phyloP scores from a whole-genome alignment of 73 alveolate species.

The Paramecium sexaurelia region DNA sequence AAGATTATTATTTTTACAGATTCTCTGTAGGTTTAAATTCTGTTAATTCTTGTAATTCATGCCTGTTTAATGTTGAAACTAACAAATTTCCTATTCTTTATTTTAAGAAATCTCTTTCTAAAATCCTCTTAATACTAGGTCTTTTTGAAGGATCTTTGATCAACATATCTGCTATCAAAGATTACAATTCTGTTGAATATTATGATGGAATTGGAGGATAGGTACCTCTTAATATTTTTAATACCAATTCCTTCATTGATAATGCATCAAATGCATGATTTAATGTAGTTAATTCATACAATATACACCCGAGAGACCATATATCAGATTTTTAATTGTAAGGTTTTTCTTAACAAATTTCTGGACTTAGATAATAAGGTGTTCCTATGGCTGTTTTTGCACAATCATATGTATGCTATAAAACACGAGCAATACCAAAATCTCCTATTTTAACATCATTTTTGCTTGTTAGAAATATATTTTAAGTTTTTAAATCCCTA shows the following conservation, averaged over 20 bases:
- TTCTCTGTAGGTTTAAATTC: slow-evolving; percentile 10
- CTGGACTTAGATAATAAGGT: slow-evolving; percentile 99
- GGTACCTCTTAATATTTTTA: slow-evolving; percentile 87
- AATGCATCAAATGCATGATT: slow-evolving; percentile 99
- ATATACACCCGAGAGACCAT: slow-evolving; percentile 99
- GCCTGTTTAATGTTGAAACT: slow-evolving; percentile 30
- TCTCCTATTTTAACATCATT: slow-evolving; percentile 96
- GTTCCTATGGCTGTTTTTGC: slow-evolving; percentile 99
- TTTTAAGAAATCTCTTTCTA: slow-evolving; percentile 82
- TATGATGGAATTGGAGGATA: slow-evolving; percentile 83
- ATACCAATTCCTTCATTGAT: slow-evolving; percentile 90
- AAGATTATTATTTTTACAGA: not conserved
- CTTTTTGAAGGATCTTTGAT: slow-evolving; percentile 85
- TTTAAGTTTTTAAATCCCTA: slow-evolving; percentile 97
- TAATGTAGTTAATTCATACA: slow-evolving; percentile 97
- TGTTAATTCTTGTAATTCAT: slow-evolving; percentile 37
- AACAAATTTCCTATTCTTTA: slow-evolving; percentile 39
- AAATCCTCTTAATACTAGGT: slow-evolving; percentile 83
- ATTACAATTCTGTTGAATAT: slow-evolving; percentile 73
- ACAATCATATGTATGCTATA: slow-evolving; percentile 93
- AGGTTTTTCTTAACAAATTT: slow-evolving; percentile 96
- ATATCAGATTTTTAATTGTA: slow-evolving; percentile 98
- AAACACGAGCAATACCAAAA: slow-evolving; percentile 95
- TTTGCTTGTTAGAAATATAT: slow-evolving; percentile 92
- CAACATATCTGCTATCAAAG: slow-evolving; percentile 85